These are phyloP conservation scores for Leptographium wingfieldii DNA, from an alignment of 2,329 filamentous ascomycete species.

Conservation along the genomic window DNA sequence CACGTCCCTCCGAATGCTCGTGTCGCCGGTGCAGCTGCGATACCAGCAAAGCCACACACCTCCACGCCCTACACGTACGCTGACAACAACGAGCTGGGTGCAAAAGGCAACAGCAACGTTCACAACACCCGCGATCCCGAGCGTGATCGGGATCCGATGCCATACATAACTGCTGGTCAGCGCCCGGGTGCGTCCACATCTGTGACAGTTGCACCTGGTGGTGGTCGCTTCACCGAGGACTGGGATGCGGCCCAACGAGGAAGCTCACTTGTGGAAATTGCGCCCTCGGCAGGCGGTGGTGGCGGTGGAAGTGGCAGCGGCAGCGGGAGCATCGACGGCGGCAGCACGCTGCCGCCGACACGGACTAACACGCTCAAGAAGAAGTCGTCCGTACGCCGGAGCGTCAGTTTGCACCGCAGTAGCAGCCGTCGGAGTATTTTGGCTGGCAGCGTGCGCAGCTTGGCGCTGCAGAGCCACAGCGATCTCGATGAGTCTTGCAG, in stretches of 20 bases:
- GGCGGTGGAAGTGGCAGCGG: conserved; percentile 19
- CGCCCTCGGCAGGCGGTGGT: conserved; percentile 10
- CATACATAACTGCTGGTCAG: conserved; percentile 1
- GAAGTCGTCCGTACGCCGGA: conserved; percentile 64
- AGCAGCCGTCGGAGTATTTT: conserved; percentile 69
- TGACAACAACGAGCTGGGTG: conserved; percentile 11
- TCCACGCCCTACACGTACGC: conserved; percentile 12
- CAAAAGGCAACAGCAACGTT: too few species aligned
- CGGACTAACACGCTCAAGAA: conserved; percentile 73
- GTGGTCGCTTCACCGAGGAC: conserved; percentile 52
- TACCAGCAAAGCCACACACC: conserved; percentile 7
- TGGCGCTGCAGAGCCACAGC: conserved; percentile 55
- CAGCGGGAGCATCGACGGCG: conserved; percentile 31
- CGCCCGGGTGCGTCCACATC: not conserved
- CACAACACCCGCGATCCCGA: not conserved
- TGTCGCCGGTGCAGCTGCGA: conserved; percentile 11
- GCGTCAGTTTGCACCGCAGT: conserved; percentile 63
- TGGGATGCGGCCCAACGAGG: conserved; percentile 58
- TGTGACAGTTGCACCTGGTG: conserved; percentile 14
- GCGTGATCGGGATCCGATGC: not conserved
- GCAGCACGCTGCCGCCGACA: conserved; percentile 25
- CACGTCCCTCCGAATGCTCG: conserved; percentile 16
- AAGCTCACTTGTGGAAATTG: conserved; percentile 47
- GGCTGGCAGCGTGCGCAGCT: conserved; percentile 75
- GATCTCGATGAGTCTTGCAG: conserved; percentile 64